phyloP scores from a whole-genome alignment of 2,329 filamentous ascomycete species.

The Hypoxylon sp. region DNA sequence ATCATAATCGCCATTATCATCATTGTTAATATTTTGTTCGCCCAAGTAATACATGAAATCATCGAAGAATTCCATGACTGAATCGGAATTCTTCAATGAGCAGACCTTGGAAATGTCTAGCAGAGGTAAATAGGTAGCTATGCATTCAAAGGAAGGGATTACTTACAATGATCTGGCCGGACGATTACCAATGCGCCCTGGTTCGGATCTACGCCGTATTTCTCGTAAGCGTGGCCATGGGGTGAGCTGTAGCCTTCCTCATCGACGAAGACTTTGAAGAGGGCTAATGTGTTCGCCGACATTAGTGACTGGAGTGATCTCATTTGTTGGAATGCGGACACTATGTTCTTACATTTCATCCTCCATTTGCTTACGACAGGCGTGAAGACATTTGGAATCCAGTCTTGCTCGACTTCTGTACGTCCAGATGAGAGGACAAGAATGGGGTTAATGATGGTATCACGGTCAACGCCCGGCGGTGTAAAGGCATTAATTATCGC shows the following conservation, averaged over 20 bases:
- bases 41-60: slow-evolving; percentile 40
- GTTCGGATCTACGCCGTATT: slow-evolving; percentile 65
- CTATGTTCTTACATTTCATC: slow-evolving; percentile 63
- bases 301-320: neutral
- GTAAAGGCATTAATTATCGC: slow-evolving; percentile 59
- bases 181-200: slow-evolving; percentile 67
- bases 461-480: slow-evolving; percentile 59
- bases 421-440: slow-evolving; percentile 67
- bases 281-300: slow-evolving; percentile 56
- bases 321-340: neutral
- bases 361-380: slow-evolving; percentile 69
- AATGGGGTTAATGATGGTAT: slow-evolving; percentile 70
- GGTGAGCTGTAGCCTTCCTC: slow-evolving; percentile 69
- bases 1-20: neutral
- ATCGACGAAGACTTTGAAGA: slow-evolving; percentile 72
- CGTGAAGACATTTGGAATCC: slow-evolving; percentile 70
- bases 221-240: slow-evolving; percentile 70
- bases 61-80: slow-evolving; percentile 46
- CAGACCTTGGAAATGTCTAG: slow-evolving; percentile 52
- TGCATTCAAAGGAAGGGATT: neutral
- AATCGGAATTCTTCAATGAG: slow-evolving; percentile 36
- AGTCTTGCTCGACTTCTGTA: slow-evolving; percentile 62
- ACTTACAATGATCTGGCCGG: slow-evolving; percentile 73
- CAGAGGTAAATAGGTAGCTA: neutral
- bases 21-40: neutral